phyloP scores from a whole-genome alignment of 805 yeast genomes.

The Starmerella kuoi region DNA sequence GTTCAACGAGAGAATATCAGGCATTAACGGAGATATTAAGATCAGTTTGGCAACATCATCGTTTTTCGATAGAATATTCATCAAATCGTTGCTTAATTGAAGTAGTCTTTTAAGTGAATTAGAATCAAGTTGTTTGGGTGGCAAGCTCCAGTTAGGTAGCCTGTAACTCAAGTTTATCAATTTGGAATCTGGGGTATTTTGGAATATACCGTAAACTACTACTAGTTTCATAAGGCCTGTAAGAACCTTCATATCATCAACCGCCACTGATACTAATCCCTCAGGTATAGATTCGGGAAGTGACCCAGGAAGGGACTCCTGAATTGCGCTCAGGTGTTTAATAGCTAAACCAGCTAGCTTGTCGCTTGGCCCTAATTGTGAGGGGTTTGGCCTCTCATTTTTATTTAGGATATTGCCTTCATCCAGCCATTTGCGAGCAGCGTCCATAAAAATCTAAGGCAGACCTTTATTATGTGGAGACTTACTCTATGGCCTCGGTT shows the following conservation, averaged over 20 bases:
- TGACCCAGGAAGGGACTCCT: neutral
- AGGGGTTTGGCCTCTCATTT: neutral
- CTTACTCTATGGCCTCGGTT: too few relatives aligned
- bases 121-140: neutral
- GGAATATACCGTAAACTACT: conserved; percentile 59
- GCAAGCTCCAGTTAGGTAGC: conserved; percentile 9
- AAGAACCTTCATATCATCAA: conserved; percentile 72
- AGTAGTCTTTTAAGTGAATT: neutral
- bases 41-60: conserved; percentile 29
- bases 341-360: neutral
- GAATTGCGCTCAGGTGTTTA: neutral
- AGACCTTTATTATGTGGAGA: neutral
- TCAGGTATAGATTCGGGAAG: neutral
- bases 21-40: conserved; percentile 15
- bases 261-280: conserved; percentile 42
- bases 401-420: neutral
- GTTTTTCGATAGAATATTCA: conserved; percentile 12
- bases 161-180: conserved; percentile 3
- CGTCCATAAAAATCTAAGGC: conserved; percentile 3
- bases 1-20: conserved; percentile 11
- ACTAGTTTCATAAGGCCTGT: conserved; percentile 52
- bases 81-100: neutral
- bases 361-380: neutral
- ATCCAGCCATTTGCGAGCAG: conserved; percentile 15
- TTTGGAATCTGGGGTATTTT: conserved; percentile 32